Conservation (phyloP, 2,329 filamentous ascomycete species). For the Mycosphaerella arachidis region DNA sequence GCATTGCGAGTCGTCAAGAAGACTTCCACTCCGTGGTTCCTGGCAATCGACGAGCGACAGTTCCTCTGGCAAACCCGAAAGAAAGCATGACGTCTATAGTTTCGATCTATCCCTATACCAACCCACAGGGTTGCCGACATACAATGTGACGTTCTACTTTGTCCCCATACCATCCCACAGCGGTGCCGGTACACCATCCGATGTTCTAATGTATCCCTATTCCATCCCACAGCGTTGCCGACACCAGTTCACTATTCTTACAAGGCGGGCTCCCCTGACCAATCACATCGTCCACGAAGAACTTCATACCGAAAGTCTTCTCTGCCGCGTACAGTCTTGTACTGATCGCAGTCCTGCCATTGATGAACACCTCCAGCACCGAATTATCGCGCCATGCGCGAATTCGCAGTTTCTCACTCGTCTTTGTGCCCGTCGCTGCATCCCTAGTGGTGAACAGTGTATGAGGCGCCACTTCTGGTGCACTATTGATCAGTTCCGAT, state of each 20-base stretch:
- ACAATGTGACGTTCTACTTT: not conserved
- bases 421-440: conserved; percentile 3
- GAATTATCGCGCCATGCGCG: conserved; percentile 41
- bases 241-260: conserved; percentile 12
- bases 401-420: conserved; percentile 36
- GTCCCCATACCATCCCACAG: not conserved
- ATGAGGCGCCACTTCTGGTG: conserved; percentile 37
- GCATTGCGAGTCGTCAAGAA: conserved; percentile 39
- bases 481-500: conserved; percentile 33
- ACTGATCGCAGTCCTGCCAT: conserved; percentile 40
- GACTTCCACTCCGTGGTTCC: conserved; percentile 39
- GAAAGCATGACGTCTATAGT: no score
- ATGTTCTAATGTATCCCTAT: not conserved
- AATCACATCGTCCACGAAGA: conserved; percentile 22
- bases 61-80: no score
- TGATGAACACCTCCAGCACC: conserved; percentile 46
- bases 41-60: conserved; percentile 35
- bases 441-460: conserved; percentile 41
- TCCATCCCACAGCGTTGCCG: conserved; percentile 6
- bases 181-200: no score
- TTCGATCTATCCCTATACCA: no score
- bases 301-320: conserved; percentile 21
- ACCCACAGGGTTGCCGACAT: no score
- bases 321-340: conserved; percentile 32
- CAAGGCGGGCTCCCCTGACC: conserved; percentile 4